A percentile compares a stretch with the other conserved stretches of the same genome.
Conservation (phyloP, 2,329 filamentous ascomycete genomes). For the Hypoxylon sp. region DNA sequence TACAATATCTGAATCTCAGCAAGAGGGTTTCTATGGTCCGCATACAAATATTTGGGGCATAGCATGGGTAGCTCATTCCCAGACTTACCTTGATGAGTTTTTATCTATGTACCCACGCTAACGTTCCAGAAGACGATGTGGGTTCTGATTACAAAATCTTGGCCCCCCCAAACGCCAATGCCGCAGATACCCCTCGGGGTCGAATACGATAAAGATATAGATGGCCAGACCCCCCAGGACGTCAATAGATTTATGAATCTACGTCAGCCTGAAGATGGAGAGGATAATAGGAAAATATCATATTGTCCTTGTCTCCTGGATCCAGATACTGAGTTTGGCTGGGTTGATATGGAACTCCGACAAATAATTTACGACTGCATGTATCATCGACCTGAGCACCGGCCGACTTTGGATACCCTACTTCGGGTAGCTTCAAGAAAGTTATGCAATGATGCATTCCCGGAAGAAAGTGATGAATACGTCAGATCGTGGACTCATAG, state of each 20-base stretch:
- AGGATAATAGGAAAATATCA: slow-evolving; percentile 27
- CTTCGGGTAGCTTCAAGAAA: slow-evolving; percentile 24
- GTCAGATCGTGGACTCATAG: slow-evolving; percentile 39
- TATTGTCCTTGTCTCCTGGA: slow-evolving; percentile 40
- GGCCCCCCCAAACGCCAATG: slow-evolving; percentile 29
- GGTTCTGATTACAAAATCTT: slow-evolving; percentile 38
- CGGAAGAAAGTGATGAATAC: slow-evolving; percentile 25
- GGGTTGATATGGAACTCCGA: slow-evolving; percentile 36
- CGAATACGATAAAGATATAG: neutral
- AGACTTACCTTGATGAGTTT: neutral
- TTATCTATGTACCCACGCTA: slow-evolving; percentile 5
- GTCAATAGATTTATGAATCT: neutral
- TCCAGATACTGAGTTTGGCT: slow-evolving; percentile 22
- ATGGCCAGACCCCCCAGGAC: neutral
- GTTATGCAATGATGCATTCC: neutral
- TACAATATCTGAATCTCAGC: slow-evolving; percentile 26
- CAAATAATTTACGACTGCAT: slow-evolving; percentile 40
- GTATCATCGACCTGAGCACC: slow-evolving; percentile 40
- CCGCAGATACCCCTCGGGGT: slow-evolving; percentile 31
- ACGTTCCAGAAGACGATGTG: slow-evolving; percentile 42
- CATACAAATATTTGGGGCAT: slow-evolving; percentile 44
- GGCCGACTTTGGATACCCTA: slow-evolving; percentile 33
- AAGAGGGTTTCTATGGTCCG: slow-evolving; percentile 39
- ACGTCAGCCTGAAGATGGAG: too few species aligned
- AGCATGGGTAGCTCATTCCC: slow-evolving; percentile 33